Evolutionary conservation across 805 yeast species (phyloP).

Genomic region (Kazachstania africana): DNA sequence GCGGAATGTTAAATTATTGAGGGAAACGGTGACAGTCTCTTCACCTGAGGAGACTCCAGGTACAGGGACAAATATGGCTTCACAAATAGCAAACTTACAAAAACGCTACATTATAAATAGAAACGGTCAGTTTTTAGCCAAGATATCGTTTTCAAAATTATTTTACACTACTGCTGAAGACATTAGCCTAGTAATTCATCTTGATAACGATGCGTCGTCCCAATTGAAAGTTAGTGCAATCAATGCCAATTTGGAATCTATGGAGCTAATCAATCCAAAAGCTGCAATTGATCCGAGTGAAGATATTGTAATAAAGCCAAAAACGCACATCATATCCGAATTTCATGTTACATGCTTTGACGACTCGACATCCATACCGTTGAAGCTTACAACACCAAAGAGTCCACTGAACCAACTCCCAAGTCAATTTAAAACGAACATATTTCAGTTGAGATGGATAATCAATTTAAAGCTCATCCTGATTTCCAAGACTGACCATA

Average conservation of each 20-base stretch:
- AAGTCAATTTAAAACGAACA: constrained; percentile 30
- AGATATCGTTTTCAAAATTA: constrained; percentile 29
- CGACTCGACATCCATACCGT: constrained; percentile 15
- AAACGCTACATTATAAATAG: constrained; percentile 31
- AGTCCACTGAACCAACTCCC: constrained; percentile 27
- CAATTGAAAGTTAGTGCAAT: constrained; percentile 29
- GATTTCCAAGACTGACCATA: constrained; percentile 11
- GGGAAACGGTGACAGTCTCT: background rate
- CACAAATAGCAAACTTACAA: constrained; percentile 22
- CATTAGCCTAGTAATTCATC: constrained; percentile 30
- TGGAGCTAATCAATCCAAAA: constrained; percentile 27
- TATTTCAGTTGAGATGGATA: constrained; percentile 31
- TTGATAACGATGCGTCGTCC: constrained; percentile 8
- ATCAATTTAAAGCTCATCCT: constrained; percentile 28
- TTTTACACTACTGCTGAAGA: constrained; percentile 36
- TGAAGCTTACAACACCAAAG: constrained; percentile 22
- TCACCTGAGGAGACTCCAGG: background rate
- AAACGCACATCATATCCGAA: constrained; percentile 17
- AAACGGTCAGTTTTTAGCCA: constrained; percentile 31
- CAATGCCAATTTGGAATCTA: constrained; percentile 24
- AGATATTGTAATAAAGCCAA: constrained; percentile 5
- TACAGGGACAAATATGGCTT: constrained; percentile 5
- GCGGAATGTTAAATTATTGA: too few relatives aligned
- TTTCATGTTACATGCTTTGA: constrained; percentile 25
- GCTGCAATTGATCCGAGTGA: constrained; percentile 10